Base-by-base conservation (phyloP, 108 stramenopile species). In the Thalassiosira profunda region DNA sequence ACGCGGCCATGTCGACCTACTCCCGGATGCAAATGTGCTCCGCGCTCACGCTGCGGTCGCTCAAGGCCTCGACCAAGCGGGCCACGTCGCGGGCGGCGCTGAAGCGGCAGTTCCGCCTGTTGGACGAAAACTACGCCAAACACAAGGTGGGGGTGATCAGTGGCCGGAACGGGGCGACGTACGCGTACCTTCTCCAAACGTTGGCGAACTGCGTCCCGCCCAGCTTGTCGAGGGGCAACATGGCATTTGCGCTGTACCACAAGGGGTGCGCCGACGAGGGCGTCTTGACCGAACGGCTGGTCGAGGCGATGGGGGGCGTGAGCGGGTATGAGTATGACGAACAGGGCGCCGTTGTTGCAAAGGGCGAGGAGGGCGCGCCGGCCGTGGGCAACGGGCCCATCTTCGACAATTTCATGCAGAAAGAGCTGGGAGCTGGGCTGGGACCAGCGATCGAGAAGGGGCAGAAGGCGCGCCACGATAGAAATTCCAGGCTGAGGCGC, bases 171-270 rank as follows among this genome's bases (percentile, higher is more conserved):
- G 36, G 77, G 17, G 84, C 82, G 15, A 85, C 86, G 23, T 83
- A 79, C 52, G 57, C 71, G 1, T 83, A 83, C 65, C n/a, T 87
- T 48, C 44, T 87, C 29, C 75, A 75, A 23, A 75, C 84, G 24
- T 34, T 90, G 28, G 43, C 60, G 9, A 77, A 84, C 35, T 84
- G 75, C 40, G 41, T 85, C 15, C 86, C 86, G 9, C 75, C 83
- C 8, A 81, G 82, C 46, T 66, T 83, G 45, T 74, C 82, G 29
- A 63, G 84, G 11, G 89, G 89, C 36, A 90, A 90, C 53, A 87
- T 90, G 55, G 83, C 86, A 10, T 82, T 80, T 45, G 84, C 74
- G 3, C 46, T 90, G 47, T 90, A 85, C 48, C 79, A 60, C 64
- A 85, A 72, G 84, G 86, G 38, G 37, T 59, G 58, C 31, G 69